Base-by-base conservation (phyloP, 257 asterid species). In the Primulina huaijiensis region DNA sequence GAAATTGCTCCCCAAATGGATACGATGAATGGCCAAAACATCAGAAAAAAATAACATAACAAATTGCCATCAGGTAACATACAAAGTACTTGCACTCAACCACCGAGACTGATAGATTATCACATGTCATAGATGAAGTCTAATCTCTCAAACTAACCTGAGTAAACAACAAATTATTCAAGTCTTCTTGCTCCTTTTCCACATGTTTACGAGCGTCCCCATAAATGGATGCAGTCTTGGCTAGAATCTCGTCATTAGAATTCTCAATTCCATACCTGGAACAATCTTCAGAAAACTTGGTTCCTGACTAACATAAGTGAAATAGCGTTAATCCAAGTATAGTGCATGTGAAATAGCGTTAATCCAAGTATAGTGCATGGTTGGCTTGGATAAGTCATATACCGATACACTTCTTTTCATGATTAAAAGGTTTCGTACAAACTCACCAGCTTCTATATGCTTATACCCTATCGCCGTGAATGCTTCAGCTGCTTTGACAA, bases 181-280 rank as follows among this genome's bases (percentile, higher is more conserved):
- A 86, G 80, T 90, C 99, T 59, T 94, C 99, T 75, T 89, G 96
- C 85, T 94, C 99, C 80, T 87, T 94, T 80, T 91, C 99, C 76
- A 89, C 87, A 60, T 89, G 95, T 69, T 82, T 94, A 67, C 96
- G 92, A 66, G 99, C 91, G 77, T 93, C 99, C 34, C 97, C 97
- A 27, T 91, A 94, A 29, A 85, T 76, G 33, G 97, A 89, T 65
- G 93, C 87, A 80, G 95, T 85, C 92, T 89, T 94, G 60, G 96
- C 88, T 61, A 94, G 85, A 81, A 86, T 77, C 82, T 90, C 96
- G 74, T 89, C 97, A 69, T 82, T 76, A 61, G 70, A 77, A 86
- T 89, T 91, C 81, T 94, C 97, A 64, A 82, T 78, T 71, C 99
- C 96, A 72, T 89, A 94, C 73, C 72, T 88, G 75, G 84, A 75